A percentile compares a stretch with the other conserved stretches of the same genome.
phyloP scores from a whole-genome alignment of 1,139 yeast genomes.

The Yamadazyma diospyri region DNA sequence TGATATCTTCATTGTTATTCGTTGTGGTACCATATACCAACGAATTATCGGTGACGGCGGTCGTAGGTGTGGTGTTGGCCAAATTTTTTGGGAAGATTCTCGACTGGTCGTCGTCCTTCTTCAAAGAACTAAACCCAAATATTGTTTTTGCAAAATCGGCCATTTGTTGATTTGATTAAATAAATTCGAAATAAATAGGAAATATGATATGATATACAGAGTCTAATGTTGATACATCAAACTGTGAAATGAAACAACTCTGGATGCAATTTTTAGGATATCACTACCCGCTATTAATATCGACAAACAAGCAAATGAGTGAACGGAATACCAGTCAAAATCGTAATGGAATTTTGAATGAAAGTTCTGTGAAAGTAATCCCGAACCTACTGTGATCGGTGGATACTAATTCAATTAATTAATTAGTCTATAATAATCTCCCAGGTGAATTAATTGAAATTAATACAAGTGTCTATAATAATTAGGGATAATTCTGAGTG shows the following conservation, averaged over 20 bases:
- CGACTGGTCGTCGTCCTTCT: conserved; percentile 26
- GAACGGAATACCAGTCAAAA: too few species aligned
- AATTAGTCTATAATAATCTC: conserved; percentile 2
- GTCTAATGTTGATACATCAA: conserved; percentile 3
- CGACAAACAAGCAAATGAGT: too few species aligned
- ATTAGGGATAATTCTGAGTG: conserved; percentile 4
- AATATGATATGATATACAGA: not conserved
- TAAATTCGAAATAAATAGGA: not conserved
- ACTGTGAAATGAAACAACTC: conserved; percentile 4
- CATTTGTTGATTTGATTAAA: conserved; percentile 26
- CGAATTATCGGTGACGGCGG: conserved; percentile 59
- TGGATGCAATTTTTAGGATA: too few species aligned
- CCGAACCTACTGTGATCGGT: too few species aligned
- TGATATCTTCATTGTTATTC: conserved; percentile 12
- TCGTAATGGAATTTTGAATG: too few species aligned
- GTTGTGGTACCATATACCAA: conserved; percentile 68
- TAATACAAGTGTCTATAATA: conserved; percentile 1
- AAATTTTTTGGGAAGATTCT: conserved; percentile 23
- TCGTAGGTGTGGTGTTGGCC: conserved; percentile 49
- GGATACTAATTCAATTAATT: too few species aligned
- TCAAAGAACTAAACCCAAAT: conserved; percentile 53
- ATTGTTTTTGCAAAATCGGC: conserved; percentile 63
- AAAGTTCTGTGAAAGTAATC: too few species aligned
- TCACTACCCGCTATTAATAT: not conserved
- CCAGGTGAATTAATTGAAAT: conserved; percentile 3